phyloP scores from a whole-genome alignment of 495 filamentous ascomycete species.

The Mytilinidion resinicola region DNA sequence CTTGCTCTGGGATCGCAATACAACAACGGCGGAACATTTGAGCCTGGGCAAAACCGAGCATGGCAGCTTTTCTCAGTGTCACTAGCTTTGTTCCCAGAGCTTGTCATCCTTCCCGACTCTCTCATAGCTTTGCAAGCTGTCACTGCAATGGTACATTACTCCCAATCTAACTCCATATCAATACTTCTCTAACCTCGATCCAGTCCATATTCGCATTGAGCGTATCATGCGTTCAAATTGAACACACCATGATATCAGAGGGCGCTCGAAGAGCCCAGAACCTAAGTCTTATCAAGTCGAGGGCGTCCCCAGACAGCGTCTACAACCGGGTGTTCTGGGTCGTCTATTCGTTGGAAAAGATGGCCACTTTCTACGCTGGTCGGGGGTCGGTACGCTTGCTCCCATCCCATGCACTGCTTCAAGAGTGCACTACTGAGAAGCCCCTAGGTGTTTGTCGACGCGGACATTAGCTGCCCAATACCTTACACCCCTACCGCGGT shows the following conservation, averaged over 20 bases:
- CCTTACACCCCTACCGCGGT: conserved; percentile 32
- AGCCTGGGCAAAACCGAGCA: conserved; percentile 33
- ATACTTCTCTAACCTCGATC: not conserved
- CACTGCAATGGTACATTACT: conserved; percentile 13
- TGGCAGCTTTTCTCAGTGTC: conserved; percentile 35
- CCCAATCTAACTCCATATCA: conserved; percentile 17
- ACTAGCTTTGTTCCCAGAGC: conserved; percentile 28
- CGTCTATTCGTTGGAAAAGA: conserved; percentile 37
- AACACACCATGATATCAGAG: conserved; percentile 33
- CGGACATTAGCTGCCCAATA: conserved; percentile 34
- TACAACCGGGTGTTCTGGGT: conserved; percentile 36
- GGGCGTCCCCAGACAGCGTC: conserved; percentile 2
- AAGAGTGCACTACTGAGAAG: no score
- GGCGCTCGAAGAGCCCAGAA: conserved; percentile 32
- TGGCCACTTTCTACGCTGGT: conserved; percentile 29
- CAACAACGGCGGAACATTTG: conserved; percentile 32
- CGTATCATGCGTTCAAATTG: conserved; percentile 35
- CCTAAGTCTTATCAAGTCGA: conserved; percentile 26
- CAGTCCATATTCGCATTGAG: conserved; percentile 19
- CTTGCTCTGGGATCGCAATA: conserved; percentile 39
- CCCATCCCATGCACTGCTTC: not conserved
- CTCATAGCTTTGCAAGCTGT: conserved; percentile 30
- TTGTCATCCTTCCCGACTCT: conserved; percentile 25
- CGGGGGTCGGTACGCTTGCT: conserved; percentile 32
- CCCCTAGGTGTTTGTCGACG: conserved; percentile 17